A percentile compares a stretch with the other conserved stretches of the same genome.
Evolutionary conservation across 129 eudicot genomes (phyloP).

Genomic region (Rutidosis leptorrhynchoides): DNA sequence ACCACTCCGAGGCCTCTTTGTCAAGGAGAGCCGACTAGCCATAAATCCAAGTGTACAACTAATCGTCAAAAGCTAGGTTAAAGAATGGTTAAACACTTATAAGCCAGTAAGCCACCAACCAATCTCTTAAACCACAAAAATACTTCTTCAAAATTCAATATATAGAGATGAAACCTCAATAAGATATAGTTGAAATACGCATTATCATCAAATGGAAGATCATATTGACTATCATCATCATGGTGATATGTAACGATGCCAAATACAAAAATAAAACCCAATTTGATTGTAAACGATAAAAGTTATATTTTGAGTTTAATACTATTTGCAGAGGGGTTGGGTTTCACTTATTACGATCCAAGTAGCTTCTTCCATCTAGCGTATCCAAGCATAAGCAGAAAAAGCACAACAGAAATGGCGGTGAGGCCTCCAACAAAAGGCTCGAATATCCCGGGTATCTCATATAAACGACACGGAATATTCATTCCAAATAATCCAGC

Average conservation of each 20-base stretch:
- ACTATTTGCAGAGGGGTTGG: slow-evolving; percentile 14
- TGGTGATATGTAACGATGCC: slow-evolving; percentile 15
- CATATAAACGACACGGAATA: slow-evolving; percentile 49
- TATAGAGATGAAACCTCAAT: not conserved
- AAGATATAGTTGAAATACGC: not conserved
- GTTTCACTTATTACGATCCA: slow-evolving; percentile 48
- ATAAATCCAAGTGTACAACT: too few species aligned
- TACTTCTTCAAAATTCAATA: too few species aligned
- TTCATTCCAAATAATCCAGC: slow-evolving; percentile 93
- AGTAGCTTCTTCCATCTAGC: slow-evolving; percentile 97
- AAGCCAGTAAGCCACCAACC: too few species aligned
- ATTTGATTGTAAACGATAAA: slow-evolving; percentile 9
- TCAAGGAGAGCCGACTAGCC: too few species aligned
- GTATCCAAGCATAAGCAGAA: slow-evolving; percentile 64
- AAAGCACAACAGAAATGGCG: slow-evolving; percentile 46
- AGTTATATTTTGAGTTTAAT: not conserved
- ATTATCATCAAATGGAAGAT: slow-evolving; percentile 15
- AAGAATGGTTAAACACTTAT: too few species aligned
- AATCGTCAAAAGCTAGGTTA: too few species aligned
- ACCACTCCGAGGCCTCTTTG: too few species aligned
- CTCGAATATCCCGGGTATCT: slow-evolving; percentile 43
- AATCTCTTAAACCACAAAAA: too few species aligned
- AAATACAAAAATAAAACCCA: slow-evolving; percentile 24
- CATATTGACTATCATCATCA: slow-evolving; percentile 21
- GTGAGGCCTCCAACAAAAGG: slow-evolving; percentile 49